Evolutionary conservation across 495 filamentous ascomycete genomes (phyloP), one percentile per base, ranked within the genome.

Genomic region (Lophiotrema nucula): DNA sequence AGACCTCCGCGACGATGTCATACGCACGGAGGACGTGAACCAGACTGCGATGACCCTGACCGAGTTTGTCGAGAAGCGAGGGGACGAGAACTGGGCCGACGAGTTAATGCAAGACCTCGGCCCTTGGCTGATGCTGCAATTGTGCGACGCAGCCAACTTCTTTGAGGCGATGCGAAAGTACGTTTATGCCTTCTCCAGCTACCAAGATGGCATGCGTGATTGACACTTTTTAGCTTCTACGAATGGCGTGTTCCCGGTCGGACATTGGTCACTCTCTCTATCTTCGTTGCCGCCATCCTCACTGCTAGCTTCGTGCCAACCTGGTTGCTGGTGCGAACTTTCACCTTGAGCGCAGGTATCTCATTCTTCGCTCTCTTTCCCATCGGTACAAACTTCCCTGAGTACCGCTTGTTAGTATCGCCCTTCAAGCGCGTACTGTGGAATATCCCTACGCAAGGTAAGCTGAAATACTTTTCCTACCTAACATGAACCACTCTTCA

Each of bases 371-470:
- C 68, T 24, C 68, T 70, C 47, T 76, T 69, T 58, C 76, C 77
- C 1, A 67, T 79, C 21, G 57, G 72, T 2, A 74, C 71, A 41
- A 59, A 62, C 15, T 73, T 71, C 47, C 75, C 76, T 2, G 66
- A 69, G 18, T 79, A 79, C 47, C 67, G 75, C 4, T 70, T 71
- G 37, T 43, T 79, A 0, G 72, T 74, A 2, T 73, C 69, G 10
- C 75, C 71, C 0, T 51, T 73, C 16, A 73, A 74, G 51, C 76
- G 74, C 68, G 45, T 72, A 1, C 65, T 79, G 27, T 80, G 77
- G 73, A 71, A 66, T 66, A 73, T 62, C 61, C 75, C 67, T 10
- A 72, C 65, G 6, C 66, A 71, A n/a, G n/a, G n/a, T n/a, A n/a
- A n/a, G n/a, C n/a, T n/a, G n/a, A n/a, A n/a, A n/a, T n/a, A n/a